A percentile compares a stretch with the other conserved stretches of the same genome.
Conservation (phyloP, 108 stramenopile species). For the Cyclotella sp. region DNA sequence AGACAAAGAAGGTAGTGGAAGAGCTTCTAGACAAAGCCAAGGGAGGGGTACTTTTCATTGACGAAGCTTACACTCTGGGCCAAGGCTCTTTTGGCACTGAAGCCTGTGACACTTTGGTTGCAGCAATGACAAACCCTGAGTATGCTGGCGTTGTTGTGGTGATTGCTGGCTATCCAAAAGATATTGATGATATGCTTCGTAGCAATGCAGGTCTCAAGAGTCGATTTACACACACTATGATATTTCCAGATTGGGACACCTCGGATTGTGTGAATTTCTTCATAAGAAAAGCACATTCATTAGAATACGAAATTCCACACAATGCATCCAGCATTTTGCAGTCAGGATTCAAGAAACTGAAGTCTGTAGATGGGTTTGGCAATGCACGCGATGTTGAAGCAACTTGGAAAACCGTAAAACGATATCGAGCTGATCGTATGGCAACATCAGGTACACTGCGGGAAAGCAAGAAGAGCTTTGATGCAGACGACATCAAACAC, state of each 20-base stretch:
- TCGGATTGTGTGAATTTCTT: slow-evolving; percentile 47
- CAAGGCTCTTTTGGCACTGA: slow-evolving; percentile 48
- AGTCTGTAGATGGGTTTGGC: slow-evolving; percentile 28
- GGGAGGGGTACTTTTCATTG: slow-evolving; percentile 78
- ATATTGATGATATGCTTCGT: slow-evolving; percentile 59
- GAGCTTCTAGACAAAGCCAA: slow-evolving; percentile 54
- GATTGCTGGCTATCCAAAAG: slow-evolving; percentile 60
- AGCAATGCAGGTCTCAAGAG: slow-evolving; percentile 59
- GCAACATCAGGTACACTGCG: not conserved
- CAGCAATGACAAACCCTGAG: slow-evolving; percentile 54
- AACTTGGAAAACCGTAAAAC: slow-evolving; percentile 15
- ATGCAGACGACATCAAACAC: slow-evolving; percentile 10
- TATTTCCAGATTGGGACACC: slow-evolving; percentile 53
- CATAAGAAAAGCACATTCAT: slow-evolving; percentile 1
- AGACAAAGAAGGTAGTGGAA: slow-evolving; percentile 47
- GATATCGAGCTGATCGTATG: slow-evolving; percentile 26
- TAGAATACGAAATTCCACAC: slow-evolving; percentile 9
- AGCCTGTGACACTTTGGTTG: slow-evolving; percentile 56
- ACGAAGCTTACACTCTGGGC: slow-evolving; percentile 75
- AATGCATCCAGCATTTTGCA: slow-evolving; percentile 1
- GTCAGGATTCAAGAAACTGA: slow-evolving; percentile 18
- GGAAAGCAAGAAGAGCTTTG: slow-evolving; percentile 2
- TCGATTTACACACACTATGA: slow-evolving; percentile 46
- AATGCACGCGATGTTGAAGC: slow-evolving; percentile 37
- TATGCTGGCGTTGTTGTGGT: slow-evolving; percentile 51